Evolutionary conservation across 495 filamentous ascomycete species (phyloP).

Genomic region (Penicillium longicatenatum): DNA sequence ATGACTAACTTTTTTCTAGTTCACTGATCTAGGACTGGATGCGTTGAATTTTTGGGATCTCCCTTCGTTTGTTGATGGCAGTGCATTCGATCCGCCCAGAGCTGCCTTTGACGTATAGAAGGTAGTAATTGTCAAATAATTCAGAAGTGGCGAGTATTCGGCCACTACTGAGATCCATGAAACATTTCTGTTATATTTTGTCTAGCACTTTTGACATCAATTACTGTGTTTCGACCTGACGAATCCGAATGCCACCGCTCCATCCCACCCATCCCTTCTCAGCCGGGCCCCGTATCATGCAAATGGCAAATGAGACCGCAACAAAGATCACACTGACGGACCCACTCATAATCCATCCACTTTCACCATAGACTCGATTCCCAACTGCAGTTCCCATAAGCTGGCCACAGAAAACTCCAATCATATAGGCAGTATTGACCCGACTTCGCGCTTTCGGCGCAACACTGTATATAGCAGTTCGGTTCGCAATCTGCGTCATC

Average conservation of each 20-base stretch:
- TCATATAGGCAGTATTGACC: slow-evolving; percentile 84
- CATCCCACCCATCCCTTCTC: slow-evolving; percentile 77
- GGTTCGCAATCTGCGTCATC: slow-evolving; percentile 74
- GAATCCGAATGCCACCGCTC: slow-evolving; percentile 54
- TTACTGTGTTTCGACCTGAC: slow-evolving; percentile 2
- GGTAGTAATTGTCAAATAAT: background rate
- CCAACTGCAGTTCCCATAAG: slow-evolving; percentile 74
- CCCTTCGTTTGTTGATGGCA: slow-evolving; percentile 10
- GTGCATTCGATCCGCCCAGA: slow-evolving; percentile 8
- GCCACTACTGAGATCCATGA: background rate
- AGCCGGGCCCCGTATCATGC: slow-evolving; percentile 61
- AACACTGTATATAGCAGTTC: slow-evolving; percentile 69
- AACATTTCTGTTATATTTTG: background rate
- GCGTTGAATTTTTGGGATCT: slow-evolving; percentile 24
- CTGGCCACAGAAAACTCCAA: slow-evolving; percentile 72
- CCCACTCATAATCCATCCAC: slow-evolving; percentile 71
- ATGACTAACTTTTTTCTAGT: slow-evolving; percentile 10
- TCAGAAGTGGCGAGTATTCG: background rate
- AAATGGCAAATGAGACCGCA: slow-evolving; percentile 58
- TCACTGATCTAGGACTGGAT: slow-evolving; percentile 14
- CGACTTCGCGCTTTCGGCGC: slow-evolving; percentile 73
- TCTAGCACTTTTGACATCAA: background rate
- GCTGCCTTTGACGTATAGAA: background rate
- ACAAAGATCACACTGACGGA: slow-evolving; percentile 69
- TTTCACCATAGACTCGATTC: slow-evolving; percentile 66